These are phyloP conservation scores for Zygosaccharomyces gambellarensis DNA, from an alignment of 805 yeast species.

Conservation along the genomic window DNA sequence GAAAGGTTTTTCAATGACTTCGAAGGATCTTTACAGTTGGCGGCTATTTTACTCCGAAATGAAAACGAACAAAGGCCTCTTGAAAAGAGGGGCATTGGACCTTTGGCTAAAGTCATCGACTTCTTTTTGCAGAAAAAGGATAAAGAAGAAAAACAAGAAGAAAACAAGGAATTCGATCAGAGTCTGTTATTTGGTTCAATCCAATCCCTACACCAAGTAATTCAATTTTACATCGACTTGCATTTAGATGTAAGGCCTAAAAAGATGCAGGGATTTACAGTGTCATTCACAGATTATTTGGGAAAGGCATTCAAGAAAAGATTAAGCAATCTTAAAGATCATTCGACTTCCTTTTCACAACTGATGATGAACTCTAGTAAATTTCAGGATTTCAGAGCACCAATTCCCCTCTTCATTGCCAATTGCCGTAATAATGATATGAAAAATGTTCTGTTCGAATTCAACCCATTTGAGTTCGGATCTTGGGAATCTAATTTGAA, in stretches of 20 bases:
- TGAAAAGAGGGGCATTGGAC: slow-evolving; percentile 14
- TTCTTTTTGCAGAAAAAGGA: slow-evolving; percentile 16
- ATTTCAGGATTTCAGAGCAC: slow-evolving; percentile 38
- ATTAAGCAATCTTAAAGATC: slow-evolving; percentile 29
- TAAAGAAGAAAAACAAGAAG: slow-evolving; percentile 15
- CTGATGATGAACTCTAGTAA: slow-evolving; percentile 22
- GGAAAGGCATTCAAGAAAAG: slow-evolving; percentile 54
- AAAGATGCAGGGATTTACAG: slow-evolving; percentile 47
- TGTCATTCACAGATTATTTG: slow-evolving; percentile 66
- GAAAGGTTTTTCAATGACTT: slow-evolving; percentile 19
- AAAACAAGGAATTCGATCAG: slow-evolving; percentile 3
- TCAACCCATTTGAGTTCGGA: slow-evolving; percentile 64
- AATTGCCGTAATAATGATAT: slow-evolving; percentile 38
- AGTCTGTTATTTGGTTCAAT: slow-evolving; percentile 23
- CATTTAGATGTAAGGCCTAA: slow-evolving; percentile 52
- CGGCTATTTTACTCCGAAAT: slow-evolving; percentile 9
- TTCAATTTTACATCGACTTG: slow-evolving; percentile 48
- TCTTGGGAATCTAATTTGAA: slow-evolving; percentile 52
- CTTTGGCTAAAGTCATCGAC: slow-evolving; percentile 15
- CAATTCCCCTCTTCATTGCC: slow-evolving; percentile 50
- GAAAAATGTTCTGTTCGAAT: slow-evolving; percentile 44
- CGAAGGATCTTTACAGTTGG: slow-evolving; percentile 18
- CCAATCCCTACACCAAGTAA: slow-evolving; percentile 31
- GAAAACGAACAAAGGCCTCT: background rate
- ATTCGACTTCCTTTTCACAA: slow-evolving; percentile 39